These are phyloP conservation scores for Salix purpurea DNA, from an alignment of 345 rosid genomes.

Conservation along the genomic window DNA sequence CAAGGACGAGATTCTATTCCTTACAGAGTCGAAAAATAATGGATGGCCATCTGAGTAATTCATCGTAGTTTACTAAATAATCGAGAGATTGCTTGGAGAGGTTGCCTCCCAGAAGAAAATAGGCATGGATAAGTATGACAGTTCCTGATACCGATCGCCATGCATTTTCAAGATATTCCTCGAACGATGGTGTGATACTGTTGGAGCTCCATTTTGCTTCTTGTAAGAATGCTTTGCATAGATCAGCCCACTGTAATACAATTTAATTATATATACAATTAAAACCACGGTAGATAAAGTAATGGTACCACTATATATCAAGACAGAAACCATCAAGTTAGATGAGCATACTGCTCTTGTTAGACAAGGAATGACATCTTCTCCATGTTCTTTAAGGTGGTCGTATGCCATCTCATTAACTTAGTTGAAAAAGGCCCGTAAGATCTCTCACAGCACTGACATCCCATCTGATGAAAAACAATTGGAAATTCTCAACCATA, in stretches of 20 bases:
- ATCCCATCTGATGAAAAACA: slow-evolving; percentile 39
- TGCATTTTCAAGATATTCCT: slow-evolving; percentile 42
- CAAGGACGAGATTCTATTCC: background rate
- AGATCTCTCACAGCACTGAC: slow-evolving; percentile 21
- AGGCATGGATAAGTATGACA: slow-evolving; percentile 24
- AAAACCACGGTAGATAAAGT: background rate
- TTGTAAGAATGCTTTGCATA: slow-evolving; percentile 35
- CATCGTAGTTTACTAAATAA: slow-evolving; percentile 18
- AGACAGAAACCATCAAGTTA: background rate
- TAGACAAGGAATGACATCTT: slow-evolving; percentile 7
- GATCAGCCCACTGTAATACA: slow-evolving; percentile 39
- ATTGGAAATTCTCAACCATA: too few relatives aligned
- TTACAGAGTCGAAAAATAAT: slow-evolving; percentile 34
- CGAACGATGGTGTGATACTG: slow-evolving; percentile 23
- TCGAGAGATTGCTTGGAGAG: slow-evolving; percentile 14
- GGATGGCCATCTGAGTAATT: slow-evolving; percentile 33
- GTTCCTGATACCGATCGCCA: slow-evolving; percentile 33
- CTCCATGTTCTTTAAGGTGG: slow-evolving; percentile 23
- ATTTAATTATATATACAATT: too few relatives aligned
- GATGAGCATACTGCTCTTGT: background rate
- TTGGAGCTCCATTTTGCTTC: slow-evolving; percentile 40
- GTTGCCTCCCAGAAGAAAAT: slow-evolving; percentile 9
- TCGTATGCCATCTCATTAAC: slow-evolving; percentile 44
- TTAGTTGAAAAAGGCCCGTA: slow-evolving; percentile 37
- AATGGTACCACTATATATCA: background rate